These are phyloP conservation scores for Puccinia hordei DNA, from an alignment of 1,284 basidiomycete species.

Conservation along the genomic window DNA sequence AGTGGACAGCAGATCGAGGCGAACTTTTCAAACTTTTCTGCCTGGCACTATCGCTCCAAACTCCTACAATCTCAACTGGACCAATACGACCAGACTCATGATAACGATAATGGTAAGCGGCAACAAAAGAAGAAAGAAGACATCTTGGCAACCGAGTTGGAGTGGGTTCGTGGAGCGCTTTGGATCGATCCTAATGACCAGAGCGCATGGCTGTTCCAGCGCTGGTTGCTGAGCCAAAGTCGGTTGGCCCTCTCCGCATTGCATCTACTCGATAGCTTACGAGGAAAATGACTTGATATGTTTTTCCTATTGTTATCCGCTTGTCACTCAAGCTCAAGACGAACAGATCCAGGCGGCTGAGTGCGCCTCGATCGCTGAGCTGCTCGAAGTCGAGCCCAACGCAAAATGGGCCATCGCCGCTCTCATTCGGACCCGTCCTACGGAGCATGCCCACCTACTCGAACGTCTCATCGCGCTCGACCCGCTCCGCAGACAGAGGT, in stretches of 20 bases:
- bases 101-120: conserved; percentile 65
- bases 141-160: conserved; percentile 76
- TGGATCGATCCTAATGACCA: conserved; percentile 96
- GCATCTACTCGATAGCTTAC: background rate
- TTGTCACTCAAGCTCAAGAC: conserved; percentile 25
- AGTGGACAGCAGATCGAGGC: conserved; percentile 87
- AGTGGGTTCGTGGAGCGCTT: conserved; percentile 86
- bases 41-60: conserved; percentile 96
- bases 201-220: conserved; percentile 96
- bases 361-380: conserved; percentile 75
- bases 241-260: conserved; percentile 53
- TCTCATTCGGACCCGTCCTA: conserved; percentile 6
- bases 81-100: conserved; percentile 7
- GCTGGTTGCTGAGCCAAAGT: conserved; percentile 86
- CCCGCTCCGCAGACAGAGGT: conserved; percentile 66
- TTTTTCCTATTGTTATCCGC: background rate
- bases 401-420: conserved; percentile 74
- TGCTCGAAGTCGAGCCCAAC: conserved; percentile 86
- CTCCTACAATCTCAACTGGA: conserved; percentile 69
- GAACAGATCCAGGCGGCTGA: conserved; percentile 64
- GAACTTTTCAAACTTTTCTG: conserved; percentile 96
- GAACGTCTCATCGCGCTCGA: conserved; percentile 66
- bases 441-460: conserved; percentile 51
- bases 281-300: background rate
- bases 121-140: conserved; percentile 63